A percentile compares a stretch with the other conserved stretches of the same genome.
These are phyloP conservation scores for Choiromyces venosus DNA, from an alignment of 495 filamentous ascomycete species.

Conservation along the genomic window DNA sequence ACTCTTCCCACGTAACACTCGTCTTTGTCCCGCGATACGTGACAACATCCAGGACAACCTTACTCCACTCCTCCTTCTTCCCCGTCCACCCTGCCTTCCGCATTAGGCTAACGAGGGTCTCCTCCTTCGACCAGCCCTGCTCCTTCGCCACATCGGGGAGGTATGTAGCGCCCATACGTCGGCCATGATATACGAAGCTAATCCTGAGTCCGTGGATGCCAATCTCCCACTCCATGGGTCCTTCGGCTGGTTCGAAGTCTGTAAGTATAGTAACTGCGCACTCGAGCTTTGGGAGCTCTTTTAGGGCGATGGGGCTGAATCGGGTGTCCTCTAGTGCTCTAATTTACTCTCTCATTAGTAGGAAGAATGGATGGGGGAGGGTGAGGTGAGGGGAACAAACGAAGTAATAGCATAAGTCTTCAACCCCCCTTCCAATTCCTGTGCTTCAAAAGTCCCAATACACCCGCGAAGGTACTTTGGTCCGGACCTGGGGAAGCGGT, in stretches of 20 bases:
- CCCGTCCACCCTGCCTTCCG: constrained; percentile 85
- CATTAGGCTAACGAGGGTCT: constrained; percentile 84
- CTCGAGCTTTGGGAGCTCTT: constrained; percentile 63
- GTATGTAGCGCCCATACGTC: constrained; percentile 75
- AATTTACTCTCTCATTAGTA: constrained; percentile 5
- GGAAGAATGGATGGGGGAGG: too few relatives aligned
- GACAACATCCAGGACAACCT: constrained; percentile 64
- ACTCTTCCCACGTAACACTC: constrained; percentile 63
- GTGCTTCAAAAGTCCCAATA: constrained; percentile 89
- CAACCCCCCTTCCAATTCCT: constrained; percentile 66
- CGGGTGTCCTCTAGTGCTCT: constrained; percentile 82
- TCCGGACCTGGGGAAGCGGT: constrained; percentile 57
- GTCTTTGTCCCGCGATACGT: constrained; percentile 76
- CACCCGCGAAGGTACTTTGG: constrained; percentile 75
- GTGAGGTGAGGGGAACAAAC: constrained; percentile 47
- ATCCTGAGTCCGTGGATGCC: constrained; percentile 80
- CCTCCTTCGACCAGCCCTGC: constrained; percentile 94
- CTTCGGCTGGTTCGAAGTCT: constrained; percentile 64
- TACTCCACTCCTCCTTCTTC: constrained; percentile 62
- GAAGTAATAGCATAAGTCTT: constrained; percentile 79
- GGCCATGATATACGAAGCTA: constrained; percentile 62
- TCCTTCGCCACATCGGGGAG: constrained; percentile 86
- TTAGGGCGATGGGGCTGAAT: constrained; percentile 65
- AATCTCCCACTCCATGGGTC: constrained; percentile 77
- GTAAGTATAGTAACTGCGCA: constrained; percentile 69